Conservation (phyloP, 2,329 filamentous ascomycete species). For the Cladosporium sp. region DNA sequence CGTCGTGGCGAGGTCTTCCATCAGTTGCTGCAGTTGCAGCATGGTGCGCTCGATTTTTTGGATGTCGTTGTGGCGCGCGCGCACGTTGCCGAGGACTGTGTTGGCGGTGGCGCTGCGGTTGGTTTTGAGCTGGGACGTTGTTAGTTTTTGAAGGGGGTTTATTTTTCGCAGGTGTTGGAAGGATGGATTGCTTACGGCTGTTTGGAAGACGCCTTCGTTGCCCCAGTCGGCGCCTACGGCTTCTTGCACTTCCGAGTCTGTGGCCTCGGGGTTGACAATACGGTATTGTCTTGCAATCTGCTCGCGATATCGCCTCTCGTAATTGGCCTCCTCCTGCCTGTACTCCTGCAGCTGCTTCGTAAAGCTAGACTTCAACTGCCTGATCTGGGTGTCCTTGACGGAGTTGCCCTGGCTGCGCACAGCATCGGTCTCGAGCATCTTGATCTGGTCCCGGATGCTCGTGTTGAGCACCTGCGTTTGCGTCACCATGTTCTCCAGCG, state of each 20-base stretch:
- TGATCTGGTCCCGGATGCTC: constrained; percentile 75
- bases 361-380: constrained; percentile 66
- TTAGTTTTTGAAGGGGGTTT: constrained; percentile 12
- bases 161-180: background rate
- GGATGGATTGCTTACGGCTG: constrained; percentile 59
- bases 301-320: constrained; percentile 66
- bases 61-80: constrained; percentile 77
- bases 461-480: constrained; percentile 69
- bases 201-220: constrained; percentile 76
- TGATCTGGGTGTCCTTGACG: constrained; percentile 66
- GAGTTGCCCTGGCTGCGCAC: constrained; percentile 58
- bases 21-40: constrained; percentile 63
- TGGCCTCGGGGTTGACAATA: constrained; percentile 67
- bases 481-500: constrained; percentile 63
- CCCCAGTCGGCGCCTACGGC: constrained; percentile 68
- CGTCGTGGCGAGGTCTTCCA: constrained; percentile 68
- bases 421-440: constrained; percentile 66
- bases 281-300: constrained; percentile 76
- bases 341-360: constrained; percentile 67
- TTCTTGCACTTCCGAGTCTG: constrained; percentile 64
- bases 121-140: constrained; percentile 56
- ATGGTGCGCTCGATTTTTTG: constrained; percentile 74
- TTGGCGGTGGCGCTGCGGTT: constrained; percentile 70
- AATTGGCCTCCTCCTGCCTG: constrained; percentile 65
- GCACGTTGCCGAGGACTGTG: constrained; percentile 70